Evolutionary conservation across 352 stramenopile species (phyloP), one percentile per base, ranked within the genome.

Genomic region (Pythium aristosporum): DNA sequence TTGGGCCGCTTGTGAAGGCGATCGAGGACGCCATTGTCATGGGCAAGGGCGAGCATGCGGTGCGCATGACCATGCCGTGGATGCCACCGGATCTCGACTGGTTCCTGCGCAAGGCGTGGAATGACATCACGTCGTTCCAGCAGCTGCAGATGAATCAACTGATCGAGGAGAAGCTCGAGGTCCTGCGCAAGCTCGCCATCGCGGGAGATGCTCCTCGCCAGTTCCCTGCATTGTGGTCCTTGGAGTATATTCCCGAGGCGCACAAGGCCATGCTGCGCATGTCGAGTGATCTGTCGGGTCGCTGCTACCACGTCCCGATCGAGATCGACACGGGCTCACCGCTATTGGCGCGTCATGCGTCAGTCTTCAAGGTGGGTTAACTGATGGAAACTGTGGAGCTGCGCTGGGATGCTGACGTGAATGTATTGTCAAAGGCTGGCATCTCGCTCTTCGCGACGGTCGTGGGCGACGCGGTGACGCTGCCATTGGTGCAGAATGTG

Each of bases 281-380:
- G 15, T 61, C 50, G 32, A 72, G 65, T 21, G 65, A 72, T 46
- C 30, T 72, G 1, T 72, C 65, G 2, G 65, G 65, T 12, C 28
- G 46, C n/a, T 72, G 65, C 55, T 72, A 53, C 60, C 65, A 72
- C 42, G 39, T 50, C 18, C 65, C 65, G 7, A 72, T 72, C 16
- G 60, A 72, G 23, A 72, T 72, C 32, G 60, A 64, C 7, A 63
- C 64, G 0, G 43, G 46, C 0, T 48, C 59, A 1, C 4, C 30
- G 21, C 57, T 72, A 8, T 49, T 72, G 18, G 65, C 54, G n/a
- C 23, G 61, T 41, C 57, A 72, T 28, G 65, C 39, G 12, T 49
- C 60, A 7, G 34, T 44, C 15, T 42, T 42, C 37, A 42, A 42
- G 37, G 37, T 42, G 6, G 1, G 10, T 30, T 30, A 5, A 2